phyloP scores from a whole-genome alignment of 2,329 filamentous ascomycete genomes.

The Nemania bipapillata region DNA sequence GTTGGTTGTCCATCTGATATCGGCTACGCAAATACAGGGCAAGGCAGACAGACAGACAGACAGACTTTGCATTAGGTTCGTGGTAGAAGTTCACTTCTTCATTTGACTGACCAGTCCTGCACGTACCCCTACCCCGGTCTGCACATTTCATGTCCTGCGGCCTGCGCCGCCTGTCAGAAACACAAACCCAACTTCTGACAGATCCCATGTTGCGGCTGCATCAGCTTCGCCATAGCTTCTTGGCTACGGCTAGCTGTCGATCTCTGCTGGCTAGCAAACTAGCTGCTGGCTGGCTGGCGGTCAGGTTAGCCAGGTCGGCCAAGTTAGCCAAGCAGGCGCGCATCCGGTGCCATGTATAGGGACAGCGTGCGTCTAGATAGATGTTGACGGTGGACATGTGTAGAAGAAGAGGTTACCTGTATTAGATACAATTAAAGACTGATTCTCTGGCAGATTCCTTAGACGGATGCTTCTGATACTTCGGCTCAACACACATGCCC shows the following conservation, averaged over 20 bases:
- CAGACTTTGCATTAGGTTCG: conserved; percentile 45
- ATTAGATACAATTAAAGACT: conserved; percentile 35
- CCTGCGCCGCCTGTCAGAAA: conserved; percentile 44
- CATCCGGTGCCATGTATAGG: conserved; percentile 20
- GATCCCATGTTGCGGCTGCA: conserved; percentile 40
- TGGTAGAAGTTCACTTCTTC: conserved; percentile 41
- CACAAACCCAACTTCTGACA: conserved; percentile 47
- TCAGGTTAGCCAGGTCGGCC: not conserved
- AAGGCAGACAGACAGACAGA: no score
- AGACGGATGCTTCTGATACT: conserved; percentile 27
- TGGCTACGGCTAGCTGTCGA: conserved; percentile 33
- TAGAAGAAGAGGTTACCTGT: conserved; percentile 28
- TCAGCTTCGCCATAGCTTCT: conserved; percentile 32
- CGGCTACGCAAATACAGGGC: conserved; percentile 4
- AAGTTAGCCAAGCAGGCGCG: conserved; percentile 22
- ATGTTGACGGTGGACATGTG: conserved; percentile 20
- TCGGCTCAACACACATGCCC: conserved; percentile 25
- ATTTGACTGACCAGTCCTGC: conserved; percentile 48
- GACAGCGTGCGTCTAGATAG: conserved; percentile 5
- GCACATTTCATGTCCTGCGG: conserved; percentile 34
- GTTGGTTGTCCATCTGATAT: conserved; percentile 14
- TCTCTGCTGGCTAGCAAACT: conserved; percentile 28
- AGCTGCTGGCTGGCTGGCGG: conserved; percentile 31
- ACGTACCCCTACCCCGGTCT: conserved; percentile 39
- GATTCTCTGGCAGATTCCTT: conserved; percentile 35